Base-by-base conservation (phyloP, 2,329 filamentous ascomycete genomes). In the Thelonectria olida region DNA sequence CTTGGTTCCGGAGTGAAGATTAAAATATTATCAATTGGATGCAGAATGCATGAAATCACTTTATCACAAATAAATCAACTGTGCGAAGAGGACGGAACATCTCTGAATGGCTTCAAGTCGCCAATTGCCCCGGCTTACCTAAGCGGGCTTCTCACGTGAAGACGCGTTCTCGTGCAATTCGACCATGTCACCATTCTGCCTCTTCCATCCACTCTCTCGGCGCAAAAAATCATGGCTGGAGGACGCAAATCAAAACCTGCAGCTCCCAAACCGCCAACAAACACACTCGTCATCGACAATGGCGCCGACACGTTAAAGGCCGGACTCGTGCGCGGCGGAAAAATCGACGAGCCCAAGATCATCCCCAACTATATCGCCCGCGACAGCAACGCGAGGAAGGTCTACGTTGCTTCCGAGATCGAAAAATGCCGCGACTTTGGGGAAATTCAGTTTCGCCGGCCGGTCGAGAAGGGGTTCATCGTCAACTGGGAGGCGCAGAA, bases 401-500 rank as follows among this genome's bases (percentile, higher is more conserved):
- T 90, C 5, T 97, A 96, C 72, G 86, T 97, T 62, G 94, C 88
- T 13, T 88, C 91, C 1, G 91, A 97, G 67, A 81, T 97, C 2
- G 86, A 89, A 8, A 84, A 88, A 59, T 96, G 95, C 76, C 89
- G 85, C 66, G 95, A 99, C 73, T 97, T 93, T 80, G 93, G 93
- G 66, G 95, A 97, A 75, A 88, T 96, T 19, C 85, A 88, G 8
- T 97, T 97, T 72, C 87, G 95, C 1, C 84, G 95, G 0, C 96
- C 96, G 0, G 92, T 98, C 1, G 96, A 99, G 77, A 96, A 94
- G 77, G 96, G 96, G 7, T 98, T 92, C 73, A 84, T 98, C 50
- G 94, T 98, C 63, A 97, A 95, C 74, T 99, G 96, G 96, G 96
- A 99, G 77, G 90, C 91, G 1, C 88, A 99, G 80, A 95, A 92